phyloP scores from a whole-genome alignment of 176 grass and related monocot genomes.

The Luzula sylvatica region DNA sequence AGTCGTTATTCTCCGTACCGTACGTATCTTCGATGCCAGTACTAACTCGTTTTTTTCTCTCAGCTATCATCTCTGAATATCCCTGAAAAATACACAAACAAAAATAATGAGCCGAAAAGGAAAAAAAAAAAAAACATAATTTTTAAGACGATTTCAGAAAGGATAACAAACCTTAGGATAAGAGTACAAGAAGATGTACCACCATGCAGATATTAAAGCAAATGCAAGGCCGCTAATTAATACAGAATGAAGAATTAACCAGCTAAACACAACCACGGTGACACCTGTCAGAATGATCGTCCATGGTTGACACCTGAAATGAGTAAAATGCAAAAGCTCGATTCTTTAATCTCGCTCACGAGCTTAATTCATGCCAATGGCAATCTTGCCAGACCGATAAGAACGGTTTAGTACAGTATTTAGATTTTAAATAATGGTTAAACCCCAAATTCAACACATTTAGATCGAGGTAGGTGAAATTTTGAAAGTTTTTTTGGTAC shows the following conservation, averaged over 20 bases:
- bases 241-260: slow-evolving; percentile 61
- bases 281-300: slow-evolving; percentile 79
- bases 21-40: slow-evolving; percentile 92
- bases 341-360: too few species aligned
- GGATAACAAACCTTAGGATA: slow-evolving; percentile 75
- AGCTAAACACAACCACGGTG: slow-evolving; percentile 40
- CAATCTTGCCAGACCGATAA: too few species aligned
- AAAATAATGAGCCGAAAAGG: not conserved
- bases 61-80: slow-evolving; percentile 83
- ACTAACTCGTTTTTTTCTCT: slow-evolving; percentile 67
- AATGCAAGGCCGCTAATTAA: slow-evolving; percentile 43
- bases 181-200: slow-evolving; percentile 88
- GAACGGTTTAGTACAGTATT: too few species aligned
- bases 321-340: not conserved
- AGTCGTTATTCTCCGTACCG: slow-evolving; percentile 41
- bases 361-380: too few species aligned
- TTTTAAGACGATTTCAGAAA: not conserved
- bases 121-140: not conserved
- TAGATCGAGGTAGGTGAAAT: too few species aligned
- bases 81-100: slow-evolving; percentile 31
- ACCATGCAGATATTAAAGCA: slow-evolving; percentile 78
- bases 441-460: too few species aligned
- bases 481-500: too few species aligned
- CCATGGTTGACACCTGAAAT: slow-evolving; percentile 92
- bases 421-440: too few species aligned